Conservation (phyloP, 352 stramenopile species). For the Aphanomyces astaci region DNA sequence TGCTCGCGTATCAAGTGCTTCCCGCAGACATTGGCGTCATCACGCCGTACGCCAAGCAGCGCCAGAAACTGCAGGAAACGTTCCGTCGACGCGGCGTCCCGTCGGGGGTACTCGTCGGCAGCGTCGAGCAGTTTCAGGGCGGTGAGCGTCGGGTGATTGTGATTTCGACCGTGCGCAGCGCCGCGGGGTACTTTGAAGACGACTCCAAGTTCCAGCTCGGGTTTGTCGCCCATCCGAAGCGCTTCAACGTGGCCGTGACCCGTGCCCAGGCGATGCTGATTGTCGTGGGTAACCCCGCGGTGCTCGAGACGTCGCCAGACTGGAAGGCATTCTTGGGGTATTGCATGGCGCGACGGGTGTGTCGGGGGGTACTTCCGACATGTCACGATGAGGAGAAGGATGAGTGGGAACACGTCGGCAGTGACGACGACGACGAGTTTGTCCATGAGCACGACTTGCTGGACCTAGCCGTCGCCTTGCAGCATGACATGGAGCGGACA, state of each 20-base stretch:
- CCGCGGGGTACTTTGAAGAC: slow-evolving; percentile 29
- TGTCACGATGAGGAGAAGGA: not conserved
- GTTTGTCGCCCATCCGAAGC: slow-evolving; percentile 44
- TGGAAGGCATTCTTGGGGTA: slow-evolving; percentile 21
- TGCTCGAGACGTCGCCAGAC: slow-evolving; percentile 39
- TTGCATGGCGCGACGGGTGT: slow-evolving; percentile 11
- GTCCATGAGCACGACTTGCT: not conserved
- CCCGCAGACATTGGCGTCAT: slow-evolving; percentile 63
- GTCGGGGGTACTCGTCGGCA: slow-evolving; percentile 32
- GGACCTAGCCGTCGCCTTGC: not conserved
- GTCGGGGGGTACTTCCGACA: not conserved
- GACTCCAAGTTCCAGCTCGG: slow-evolving; percentile 44
- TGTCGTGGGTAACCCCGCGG: slow-evolving; percentile 55
- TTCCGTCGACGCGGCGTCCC: slow-evolving; percentile 37
- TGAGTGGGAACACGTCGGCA: not conserved
- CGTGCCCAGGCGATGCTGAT: slow-evolving; percentile 54
- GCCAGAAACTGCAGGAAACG: slow-evolving; percentile 23
- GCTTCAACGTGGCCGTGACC: slow-evolving; percentile 76
- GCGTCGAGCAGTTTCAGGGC: slow-evolving; percentile 71
- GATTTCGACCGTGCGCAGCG: slow-evolving; percentile 41
- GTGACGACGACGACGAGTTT: not conserved
- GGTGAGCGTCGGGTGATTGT: slow-evolving; percentile 56
- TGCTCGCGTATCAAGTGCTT: slow-evolving; percentile 24
- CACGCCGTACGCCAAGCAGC: slow-evolving; percentile 35
- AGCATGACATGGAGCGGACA: not conserved